Base-by-base conservation (phyloP, 768 basidiomycete genomes). In the Tricholoma flavovirens region DNA sequence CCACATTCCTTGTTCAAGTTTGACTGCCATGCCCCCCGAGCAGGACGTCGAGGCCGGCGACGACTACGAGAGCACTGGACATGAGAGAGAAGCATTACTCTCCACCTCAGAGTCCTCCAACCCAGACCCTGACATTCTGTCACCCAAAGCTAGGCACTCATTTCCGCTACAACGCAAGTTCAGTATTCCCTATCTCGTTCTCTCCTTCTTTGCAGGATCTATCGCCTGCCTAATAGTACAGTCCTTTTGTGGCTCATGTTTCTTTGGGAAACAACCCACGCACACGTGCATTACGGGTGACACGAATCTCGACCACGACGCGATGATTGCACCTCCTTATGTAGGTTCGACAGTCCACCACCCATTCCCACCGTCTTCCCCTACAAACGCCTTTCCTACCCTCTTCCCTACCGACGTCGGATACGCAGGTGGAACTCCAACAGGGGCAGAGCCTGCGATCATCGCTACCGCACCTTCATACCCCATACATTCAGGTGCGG, bases 371-470 rank as follows among this genome's bases (percentile, higher is more conserved):
- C 90, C 91, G 0, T 60, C 81, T 0, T 78, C 80, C 5, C 88
- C 90, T 0, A 90, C 88, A 15, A 93, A 93, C 62, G 76, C 73
- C 7, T 78, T 79, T 60, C 87, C 90, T 0, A 80, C 85, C 0
- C 61, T 88, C 24, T 93, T 93, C 68, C 91, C 91, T 4, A 80
- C 88, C 29, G 62, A 83, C 61, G 84, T 93, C 3, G 91, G 91
- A 35, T 84, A 91, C 66, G 75, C 86, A 2, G 91, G 91, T 14
- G 77, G 74, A 21, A 93, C 90, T 1, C 87, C 88, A 0, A 93
- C 89, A 0, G 89, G 89, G 15, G 89, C 85, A 7, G 89, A 91
- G 63, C 76, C 89, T 1, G 88, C 77, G 2, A 72, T 90, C 33
- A 79, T 92, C 26, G 78, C 77, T 4, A 90, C 89, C 4, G 89